Evolutionary conservation across 2,329 filamentous ascomycete species (phyloP).

Genomic region (Ascochyta fabae): DNA sequence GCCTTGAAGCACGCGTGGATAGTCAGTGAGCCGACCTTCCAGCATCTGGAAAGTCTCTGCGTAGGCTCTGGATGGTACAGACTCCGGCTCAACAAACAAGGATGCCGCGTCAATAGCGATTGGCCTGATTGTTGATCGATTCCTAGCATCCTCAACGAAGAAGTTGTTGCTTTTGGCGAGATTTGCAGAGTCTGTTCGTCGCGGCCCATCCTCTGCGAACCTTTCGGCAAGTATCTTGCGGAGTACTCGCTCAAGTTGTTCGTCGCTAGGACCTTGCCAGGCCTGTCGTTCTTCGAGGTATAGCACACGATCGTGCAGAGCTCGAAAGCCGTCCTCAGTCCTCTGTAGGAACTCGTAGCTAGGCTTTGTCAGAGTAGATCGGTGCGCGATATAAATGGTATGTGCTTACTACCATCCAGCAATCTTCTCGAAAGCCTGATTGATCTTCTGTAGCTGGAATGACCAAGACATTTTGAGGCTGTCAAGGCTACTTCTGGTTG

Average conservation of each 20-base stretch:
- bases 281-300: conserved; percentile 40
- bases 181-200: conserved; percentile 10
- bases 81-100: conserved; percentile 36
- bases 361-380: conserved; percentile 10
- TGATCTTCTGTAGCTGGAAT: conserved; percentile 42
- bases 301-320: conserved; percentile 35
- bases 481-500: not conserved
- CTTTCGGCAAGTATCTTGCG: conserved; percentile 45
- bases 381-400: not conserved
- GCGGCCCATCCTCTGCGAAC: conserved; percentile 27
- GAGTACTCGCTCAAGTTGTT: conserved; percentile 45
- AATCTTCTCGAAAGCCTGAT: conserved; percentile 42
- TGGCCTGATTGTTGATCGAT: conserved; percentile 15
- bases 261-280: conserved; percentile 35
- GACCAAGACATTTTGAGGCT: conserved; percentile 38
- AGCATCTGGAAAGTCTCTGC: conserved; percentile 38
- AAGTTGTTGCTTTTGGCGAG: conserved; percentile 21
- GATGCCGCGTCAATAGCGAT: conserved; percentile 29
- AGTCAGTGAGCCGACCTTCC: conserved; percentile 28
- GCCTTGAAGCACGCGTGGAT: conserved; percentile 18
- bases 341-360: conserved; percentile 42
- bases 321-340: conserved; percentile 38
- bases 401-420: conserved; percentile 41
- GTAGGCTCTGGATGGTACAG: conserved; percentile 40
- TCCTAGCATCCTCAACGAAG: conserved; percentile 27